Conservation (phyloP, 108 stramenopile genomes). For the Pseudonitzschia multiseries region DNA sequence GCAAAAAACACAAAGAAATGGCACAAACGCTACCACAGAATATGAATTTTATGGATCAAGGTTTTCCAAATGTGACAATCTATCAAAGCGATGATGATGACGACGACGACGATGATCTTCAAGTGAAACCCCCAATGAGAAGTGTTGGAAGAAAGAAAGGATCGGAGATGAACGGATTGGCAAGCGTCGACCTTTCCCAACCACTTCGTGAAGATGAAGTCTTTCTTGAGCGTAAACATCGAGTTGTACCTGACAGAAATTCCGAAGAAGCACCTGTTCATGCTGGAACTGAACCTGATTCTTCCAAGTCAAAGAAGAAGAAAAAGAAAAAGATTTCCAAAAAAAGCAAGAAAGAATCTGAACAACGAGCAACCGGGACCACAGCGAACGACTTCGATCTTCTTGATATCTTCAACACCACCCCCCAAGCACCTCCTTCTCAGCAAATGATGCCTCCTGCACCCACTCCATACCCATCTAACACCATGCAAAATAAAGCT, state of each 20-base stretch:
- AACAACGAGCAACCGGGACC: conserved; percentile 16
- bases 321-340: conserved; percentile 38
- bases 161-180: conserved; percentile 61
- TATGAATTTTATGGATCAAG: conserved; percentile 8
- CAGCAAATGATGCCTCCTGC: conserved; percentile 1
- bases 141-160: conserved; percentile 15
- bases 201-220: conserved; percentile 86
- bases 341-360: conserved; percentile 17
- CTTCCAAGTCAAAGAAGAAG: conserved; percentile 51
- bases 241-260: conserved; percentile 53
- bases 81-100: conserved; percentile 79
- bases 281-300: background rate
- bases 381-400: conserved; percentile 48
- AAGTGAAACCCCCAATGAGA: background rate
- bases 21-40: conserved; percentile 7
- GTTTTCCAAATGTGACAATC: conserved; percentile 28
- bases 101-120: conserved; percentile 64
- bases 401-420: conserved; percentile 39
- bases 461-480: conserved; percentile 8
- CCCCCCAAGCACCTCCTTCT: conserved; percentile 6
- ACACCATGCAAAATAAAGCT: background rate
- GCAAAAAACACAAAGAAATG: conserved; percentile 30
- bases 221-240: conserved; percentile 76
- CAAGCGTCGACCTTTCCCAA: conserved; percentile 80
- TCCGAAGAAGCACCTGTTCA: conserved; percentile 6